phyloP scores from a whole-genome alignment of 768 basidiomycete species.

The Kwoniella sp. region DNA sequence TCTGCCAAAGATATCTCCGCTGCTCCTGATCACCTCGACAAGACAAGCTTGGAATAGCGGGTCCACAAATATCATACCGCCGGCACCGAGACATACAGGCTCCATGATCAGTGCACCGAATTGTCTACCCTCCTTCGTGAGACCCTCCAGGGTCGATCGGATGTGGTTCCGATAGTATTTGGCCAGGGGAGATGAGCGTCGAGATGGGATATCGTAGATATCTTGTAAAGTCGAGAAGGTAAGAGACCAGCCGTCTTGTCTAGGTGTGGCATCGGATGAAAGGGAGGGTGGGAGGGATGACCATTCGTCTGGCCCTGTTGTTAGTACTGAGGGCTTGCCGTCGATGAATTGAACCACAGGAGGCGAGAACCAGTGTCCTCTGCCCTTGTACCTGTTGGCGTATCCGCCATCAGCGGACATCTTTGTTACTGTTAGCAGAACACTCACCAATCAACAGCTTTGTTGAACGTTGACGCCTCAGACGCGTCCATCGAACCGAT shows the following conservation, averaged over 20 bases:
- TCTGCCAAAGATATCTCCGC: constrained; percentile 47
- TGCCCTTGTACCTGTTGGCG: constrained; percentile 71
- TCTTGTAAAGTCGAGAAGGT: constrained; percentile 61
- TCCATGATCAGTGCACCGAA: constrained; percentile 78
- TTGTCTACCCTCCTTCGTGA: constrained; percentile 57
- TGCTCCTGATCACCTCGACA: constrained; percentile 73
- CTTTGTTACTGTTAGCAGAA: neutral
- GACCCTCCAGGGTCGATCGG: constrained; percentile 59
- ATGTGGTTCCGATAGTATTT: constrained; percentile 67
- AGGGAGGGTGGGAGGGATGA: constrained; percentile 28
- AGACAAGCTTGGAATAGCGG: constrained; percentile 90
- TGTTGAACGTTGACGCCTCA: constrained; percentile 73
- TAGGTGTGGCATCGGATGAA: neutral
- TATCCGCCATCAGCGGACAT: too few relatives aligned
- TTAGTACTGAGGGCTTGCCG: constrained; percentile 58
- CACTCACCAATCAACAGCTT: constrained; percentile 78
- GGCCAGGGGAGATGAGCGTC: constrained; percentile 68
- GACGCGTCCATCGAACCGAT: constrained; percentile 97
- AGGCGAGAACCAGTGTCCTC: constrained; percentile 91
- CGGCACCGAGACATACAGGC: constrained; percentile 90
- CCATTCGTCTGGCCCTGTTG: constrained; percentile 50
- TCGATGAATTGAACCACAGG: constrained; percentile 72
- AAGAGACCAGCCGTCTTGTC: constrained; percentile 35
- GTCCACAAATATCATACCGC: constrained; percentile 96
- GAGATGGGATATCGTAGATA: constrained; percentile 70